Evolutionary conservation across 106 monocot species (phyloP), one percentile per base, ranked within the genome.

Genomic region (Allium fistulosum): DNA sequence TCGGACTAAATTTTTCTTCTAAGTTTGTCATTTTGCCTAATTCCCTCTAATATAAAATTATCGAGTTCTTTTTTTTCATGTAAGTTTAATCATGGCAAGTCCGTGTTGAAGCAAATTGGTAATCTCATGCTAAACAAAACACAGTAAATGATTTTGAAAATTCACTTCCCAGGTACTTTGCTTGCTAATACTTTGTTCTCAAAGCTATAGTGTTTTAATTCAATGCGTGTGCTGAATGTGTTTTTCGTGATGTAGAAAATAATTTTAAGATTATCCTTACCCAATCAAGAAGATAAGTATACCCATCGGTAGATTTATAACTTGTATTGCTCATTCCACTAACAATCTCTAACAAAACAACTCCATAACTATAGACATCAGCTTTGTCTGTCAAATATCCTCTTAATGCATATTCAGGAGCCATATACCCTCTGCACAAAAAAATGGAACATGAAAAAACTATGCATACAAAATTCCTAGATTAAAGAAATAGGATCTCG

Each of bases 381-480:
- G 79, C 83, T 80, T 83, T 83, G 62, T 66, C 63, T 9, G 83
- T 83, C 55, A 83, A 72, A 46, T 75, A 76, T 45, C 83, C 83
- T 57, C 79, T 75, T 59, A 72, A 72, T 51, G 79, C 79, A 72
- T 83, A 83, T 69, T 78, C 82, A 10, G 82, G 82, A 55, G 82
- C 82, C 78, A 83, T 83, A 48, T 83, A 83, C 56, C 82, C 79
- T 13, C 79, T 79, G 72, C 45, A 63, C 51, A 27, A 75, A 37
- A 10, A 61, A 26, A 28, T 48, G 64, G 48, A 6, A 59, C 26
- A 26, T 58, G 51, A 66, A 45, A 47, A 37, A 37, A 37, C 14
- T 26, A 55, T 6, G 49, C 65, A 65, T 65, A 1, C 48, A 49
- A 26, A 47, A 65, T 17, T 49, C 46, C 17, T 17, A 9, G 2